Conservation (phyloP, 768 basidiomycete species). For the Antrodiella citrinella region DNA sequence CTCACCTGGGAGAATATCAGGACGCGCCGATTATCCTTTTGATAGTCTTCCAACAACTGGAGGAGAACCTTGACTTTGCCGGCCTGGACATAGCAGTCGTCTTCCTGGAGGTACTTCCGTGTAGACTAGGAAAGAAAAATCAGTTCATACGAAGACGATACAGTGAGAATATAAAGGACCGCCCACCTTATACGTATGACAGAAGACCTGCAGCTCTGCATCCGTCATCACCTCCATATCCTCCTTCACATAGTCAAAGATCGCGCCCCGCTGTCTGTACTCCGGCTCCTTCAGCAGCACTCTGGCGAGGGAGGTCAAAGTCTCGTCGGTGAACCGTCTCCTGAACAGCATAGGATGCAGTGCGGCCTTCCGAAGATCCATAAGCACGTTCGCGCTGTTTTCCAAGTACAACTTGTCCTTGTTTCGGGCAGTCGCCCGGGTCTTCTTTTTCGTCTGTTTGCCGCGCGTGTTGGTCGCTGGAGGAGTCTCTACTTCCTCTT, state of each 20-base stretch:
- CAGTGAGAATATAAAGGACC: background rate
- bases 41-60: slow-evolving; percentile 61
- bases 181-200: slow-evolving; percentile 73
- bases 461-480: slow-evolving; percentile 18
- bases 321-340: slow-evolving; percentile 70
- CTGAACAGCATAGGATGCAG: slow-evolving; percentile 97
- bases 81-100: slow-evolving; percentile 73
- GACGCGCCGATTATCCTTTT: slow-evolving; percentile 64
- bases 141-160: slow-evolving; percentile 5
- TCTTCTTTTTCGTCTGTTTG: slow-evolving; percentile 37
- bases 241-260: slow-evolving; percentile 85
- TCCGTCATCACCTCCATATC: slow-evolving; percentile 99
- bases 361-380: slow-evolving; percentile 96
- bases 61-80: slow-evolving; percentile 80
- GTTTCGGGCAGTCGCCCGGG: slow-evolving; percentile 31
- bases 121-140: slow-evolving; percentile 63
- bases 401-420: slow-evolving; percentile 67
- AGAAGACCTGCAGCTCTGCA: slow-evolving; percentile 86
- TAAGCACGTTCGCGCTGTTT: slow-evolving; percentile 88
- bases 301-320: slow-evolving; percentile 66
- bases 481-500: slow-evolving; percentile 24
- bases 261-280: slow-evolving; percentile 74
- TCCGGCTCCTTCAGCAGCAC: slow-evolving; percentile 86
- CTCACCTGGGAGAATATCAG: slow-evolving; percentile 91
- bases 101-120: slow-evolving; percentile 64